These are phyloP conservation scores for Samsoniella hepiali DNA, from an alignment of 2,329 filamentous ascomycete genomes.

Conservation along the genomic window DNA sequence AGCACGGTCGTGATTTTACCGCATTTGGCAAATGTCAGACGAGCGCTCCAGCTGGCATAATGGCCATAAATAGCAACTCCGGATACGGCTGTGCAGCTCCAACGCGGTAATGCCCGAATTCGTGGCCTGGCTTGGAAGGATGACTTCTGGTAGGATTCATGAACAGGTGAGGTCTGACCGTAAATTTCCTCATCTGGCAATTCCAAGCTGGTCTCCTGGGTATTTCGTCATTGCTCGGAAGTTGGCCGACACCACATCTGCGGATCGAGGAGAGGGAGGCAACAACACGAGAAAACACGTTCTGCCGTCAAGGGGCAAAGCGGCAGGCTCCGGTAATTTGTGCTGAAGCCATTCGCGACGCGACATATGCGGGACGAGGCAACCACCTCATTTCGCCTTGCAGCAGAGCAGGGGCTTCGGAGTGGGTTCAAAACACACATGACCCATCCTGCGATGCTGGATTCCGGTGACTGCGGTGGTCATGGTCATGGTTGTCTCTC, in stretches of 20 bases:
- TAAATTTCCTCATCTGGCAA: not conserved
- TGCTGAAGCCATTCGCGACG: not conserved
- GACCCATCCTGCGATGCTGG: not conserved
- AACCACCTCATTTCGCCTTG: not conserved
- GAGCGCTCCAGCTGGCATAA: not conserved
- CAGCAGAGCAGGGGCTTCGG: not conserved
- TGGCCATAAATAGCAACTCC: not conserved
- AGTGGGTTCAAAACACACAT: not conserved
- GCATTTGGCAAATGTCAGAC: not conserved
- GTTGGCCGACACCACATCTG: not conserved
- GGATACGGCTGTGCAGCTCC: not conserved
- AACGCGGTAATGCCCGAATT: not conserved
- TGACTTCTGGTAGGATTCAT: not conserved
- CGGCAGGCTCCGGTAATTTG: not conserved
- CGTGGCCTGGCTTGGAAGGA: not conserved
- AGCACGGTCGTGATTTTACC: not conserved
- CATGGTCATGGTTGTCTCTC: not conserved
- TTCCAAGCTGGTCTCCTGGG: not conserved
- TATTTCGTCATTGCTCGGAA: not conserved
- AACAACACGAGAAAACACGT: not conserved
- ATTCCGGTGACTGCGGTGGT: not conserved
- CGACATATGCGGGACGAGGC: not conserved
- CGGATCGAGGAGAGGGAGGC: not conserved
- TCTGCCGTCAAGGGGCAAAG: not conserved
- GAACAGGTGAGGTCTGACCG: not conserved